Conservation (phyloP, 2,329 filamentous ascomycete species). For the Aspergillus sp. region DNA sequence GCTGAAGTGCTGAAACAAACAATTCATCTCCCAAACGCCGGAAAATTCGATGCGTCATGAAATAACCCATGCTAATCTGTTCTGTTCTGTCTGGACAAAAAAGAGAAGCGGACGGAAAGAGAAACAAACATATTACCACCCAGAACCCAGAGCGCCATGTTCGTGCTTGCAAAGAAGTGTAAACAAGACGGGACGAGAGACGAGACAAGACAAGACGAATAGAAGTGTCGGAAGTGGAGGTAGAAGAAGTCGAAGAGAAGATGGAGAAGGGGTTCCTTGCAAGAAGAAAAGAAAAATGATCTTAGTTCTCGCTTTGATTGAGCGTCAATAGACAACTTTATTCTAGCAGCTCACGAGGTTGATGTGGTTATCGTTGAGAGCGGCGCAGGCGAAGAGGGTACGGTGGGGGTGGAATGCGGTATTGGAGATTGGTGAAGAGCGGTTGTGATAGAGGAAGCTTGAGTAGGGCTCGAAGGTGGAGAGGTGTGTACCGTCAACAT, state of each 20-base stretch:
- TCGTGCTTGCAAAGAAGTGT: not conserved
- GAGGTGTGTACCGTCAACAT: conserved; percentile 76
- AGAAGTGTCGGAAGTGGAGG: no score
- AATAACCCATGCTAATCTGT: not conserved
- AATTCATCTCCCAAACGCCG: not conserved
- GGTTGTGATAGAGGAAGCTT: conserved; percentile 78
- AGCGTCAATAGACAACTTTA: no score
- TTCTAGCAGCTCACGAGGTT: conserved; percentile 74
- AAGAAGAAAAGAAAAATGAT: no score
- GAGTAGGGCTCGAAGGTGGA: conserved; percentile 87
- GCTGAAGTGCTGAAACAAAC: not conserved
- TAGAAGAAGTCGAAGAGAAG: no score
- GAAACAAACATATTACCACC: not conserved
- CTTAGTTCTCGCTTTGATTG: no score
- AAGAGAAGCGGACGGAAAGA: not conserved
- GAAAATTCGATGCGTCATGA: conserved; percentile 1
- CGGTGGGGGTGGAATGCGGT: conserved; percentile 95
- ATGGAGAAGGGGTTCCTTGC: no score
- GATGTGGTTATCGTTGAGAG: conserved; percentile 83
- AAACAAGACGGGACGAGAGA: not conserved
- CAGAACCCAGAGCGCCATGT: not conserved
- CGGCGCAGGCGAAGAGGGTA: conserved; percentile 85
- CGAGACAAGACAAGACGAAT: not conserved
- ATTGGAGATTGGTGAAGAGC: conserved; percentile 77
- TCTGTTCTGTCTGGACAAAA: not conserved